phyloP scores from a whole-genome alignment of 805 yeast genomes.

The Starmerella etchellsii region DNA sequence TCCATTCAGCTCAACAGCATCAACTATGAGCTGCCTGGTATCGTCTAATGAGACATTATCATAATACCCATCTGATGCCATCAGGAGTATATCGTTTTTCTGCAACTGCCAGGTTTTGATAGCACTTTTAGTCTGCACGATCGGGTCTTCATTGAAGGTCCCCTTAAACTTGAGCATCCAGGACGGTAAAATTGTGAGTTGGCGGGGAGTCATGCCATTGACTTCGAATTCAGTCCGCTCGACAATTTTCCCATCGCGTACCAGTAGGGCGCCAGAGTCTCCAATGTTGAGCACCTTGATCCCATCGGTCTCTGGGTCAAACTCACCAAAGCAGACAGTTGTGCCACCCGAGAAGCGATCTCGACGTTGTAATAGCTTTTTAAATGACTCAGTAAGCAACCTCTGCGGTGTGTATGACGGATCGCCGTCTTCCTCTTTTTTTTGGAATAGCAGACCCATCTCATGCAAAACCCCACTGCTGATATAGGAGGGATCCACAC shows the following conservation, averaged over 20 bases:
- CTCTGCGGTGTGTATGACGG: conserved; percentile 19
- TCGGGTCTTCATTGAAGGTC: conserved; percentile 55
- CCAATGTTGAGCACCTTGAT: conserved; percentile 71
- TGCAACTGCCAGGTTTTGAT: conserved; percentile 47
- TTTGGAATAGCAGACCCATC: conserved; percentile 2
- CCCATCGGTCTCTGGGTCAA: conserved; percentile 36
- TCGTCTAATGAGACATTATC: conserved; percentile 60
- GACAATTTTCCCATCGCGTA: conserved; percentile 50
- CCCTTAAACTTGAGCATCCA: conserved; percentile 23
- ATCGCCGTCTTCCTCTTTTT: conserved; percentile 1
- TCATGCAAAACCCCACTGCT: conserved; percentile 62
- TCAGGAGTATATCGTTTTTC: conserved; percentile 61
- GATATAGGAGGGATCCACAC: conserved; percentile 79
- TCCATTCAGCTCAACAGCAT: conserved; percentile 3
- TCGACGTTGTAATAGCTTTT: conserved; percentile 38
- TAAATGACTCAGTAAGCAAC: conserved; percentile 46
- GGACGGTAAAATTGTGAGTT: conserved; percentile 70
- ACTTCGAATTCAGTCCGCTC: conserved; percentile 14
- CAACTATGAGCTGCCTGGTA: conserved; percentile 10
- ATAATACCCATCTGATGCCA: conserved; percentile 89
- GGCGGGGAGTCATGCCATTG: conserved; percentile 56
- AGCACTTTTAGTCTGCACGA: conserved; percentile 15
- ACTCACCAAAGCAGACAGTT: conserved; percentile 75
- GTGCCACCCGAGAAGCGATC: conserved; percentile 83
- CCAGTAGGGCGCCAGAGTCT: conserved; percentile 88